Evolutionary conservation across 2,329 filamentous ascomycete species (phyloP), one percentile per base, ranked within the genome.

Genomic region (Passalora sequoiae): DNA sequence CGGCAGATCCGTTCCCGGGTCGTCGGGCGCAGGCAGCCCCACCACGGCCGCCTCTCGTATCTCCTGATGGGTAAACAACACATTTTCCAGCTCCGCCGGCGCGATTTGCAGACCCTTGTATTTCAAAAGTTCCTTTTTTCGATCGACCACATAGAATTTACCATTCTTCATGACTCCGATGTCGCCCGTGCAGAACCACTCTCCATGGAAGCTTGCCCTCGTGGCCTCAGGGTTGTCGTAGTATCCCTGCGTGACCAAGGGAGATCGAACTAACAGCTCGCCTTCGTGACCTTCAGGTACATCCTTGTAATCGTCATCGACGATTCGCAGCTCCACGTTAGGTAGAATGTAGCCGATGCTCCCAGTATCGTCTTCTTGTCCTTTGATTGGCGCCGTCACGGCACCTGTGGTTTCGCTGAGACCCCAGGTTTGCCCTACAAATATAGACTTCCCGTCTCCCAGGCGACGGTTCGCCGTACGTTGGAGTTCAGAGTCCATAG

Each of bases 81-180:
- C 49, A n/a, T 69, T 68, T 44, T 72, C 69, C 2, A 72, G 61
- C 44, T 72, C 69, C 3, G 69, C 69, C 2, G 69, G 69, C 3
- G 69, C 64, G 0, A 72, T 68, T 47, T 72, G 69, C 47, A 72
- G 69, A 20, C 60, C 61, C 43, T 62, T 60, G 46, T 63, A 63
- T 36, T 84, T 78, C 54, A 81, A 78, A 35, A 81, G 60, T 64
- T 81, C 77, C 71, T 65, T 65, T 46, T 62, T 64, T 13, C 89
- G 82, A 61, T 95, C 89, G 0, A 89, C 94, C 60, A 94, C 89
- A 69, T 82, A 94, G 57, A 94, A 87, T 58, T 92, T 86, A n/a
- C 84, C 85, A 43, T 84, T 73, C 33, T 75, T 92, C 85, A 57
- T 83, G 75, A 55, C 84, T 1, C 86, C 86, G 21, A 95, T 80